Base-by-base conservation (phyloP, 2,329 filamentous ascomycete genomes). In the Trichophyton benhamiae region DNA sequence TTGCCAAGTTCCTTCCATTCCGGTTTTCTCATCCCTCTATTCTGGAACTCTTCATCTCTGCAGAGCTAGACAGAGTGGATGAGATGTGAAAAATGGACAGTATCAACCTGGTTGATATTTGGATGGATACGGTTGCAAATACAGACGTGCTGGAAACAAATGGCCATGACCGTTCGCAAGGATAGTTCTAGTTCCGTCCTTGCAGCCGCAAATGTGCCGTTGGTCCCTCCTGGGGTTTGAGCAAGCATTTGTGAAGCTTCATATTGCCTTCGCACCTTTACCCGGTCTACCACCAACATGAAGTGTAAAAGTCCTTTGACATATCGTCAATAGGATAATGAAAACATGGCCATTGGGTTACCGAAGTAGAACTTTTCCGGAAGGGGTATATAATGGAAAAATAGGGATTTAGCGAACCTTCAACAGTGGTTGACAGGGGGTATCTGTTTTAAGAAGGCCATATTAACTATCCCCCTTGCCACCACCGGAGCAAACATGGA, bases 1-100 rank as follows among this genome's bases (percentile, higher is more conserved):
- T 59, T 48, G 13, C 60, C 59, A 5, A 63, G 58, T 65, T 78
- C 7, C 66, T 78, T 3, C 68, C 74, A 0, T 64, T 77, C 11
- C 77, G 74, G 75, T 71, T 77, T 60, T 66, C 71, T 3, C 72
- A 70, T 36, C 66, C 65, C 38, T 71, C 70, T 52, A 74, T 74
- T 53, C 68, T 78, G 17, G 74, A 78, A 62, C 63, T 63, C 9
- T 68, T 75, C 15, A 66, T 76, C 1, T 69, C 70, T 3, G 68
- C 49, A 13, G 36, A 38, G 4, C 25, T 61, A 22, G 62, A 48
- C 30, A 20, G 52, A 17, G 42, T 41, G 38, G 60, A 60, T 53
- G 46, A 60, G 57, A 33, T 59, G 58, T 41, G 27, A 17, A 17
- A 60, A 57, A 22, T 5, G 22, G 33, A 61, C 17, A 46, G 42